Evolutionary conservation across 352 stramenopile species (phyloP).

Genomic region (Elongisporangium anandrum): DNA sequence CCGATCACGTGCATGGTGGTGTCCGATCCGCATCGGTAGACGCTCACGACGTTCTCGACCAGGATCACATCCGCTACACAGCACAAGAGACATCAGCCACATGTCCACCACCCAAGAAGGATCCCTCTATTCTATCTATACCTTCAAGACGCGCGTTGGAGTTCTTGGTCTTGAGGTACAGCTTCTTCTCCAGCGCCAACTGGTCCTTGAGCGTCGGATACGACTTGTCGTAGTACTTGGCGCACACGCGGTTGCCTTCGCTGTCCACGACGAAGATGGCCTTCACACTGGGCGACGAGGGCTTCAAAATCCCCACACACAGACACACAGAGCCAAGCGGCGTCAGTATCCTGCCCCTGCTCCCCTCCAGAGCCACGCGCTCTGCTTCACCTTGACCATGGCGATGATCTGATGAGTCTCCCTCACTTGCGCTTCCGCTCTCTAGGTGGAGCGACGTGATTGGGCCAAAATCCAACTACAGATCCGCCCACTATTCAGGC

Average conservation of each 20-base stretch:
- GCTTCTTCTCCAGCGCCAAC: conserved; percentile 85
- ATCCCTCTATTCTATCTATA: too few relatives aligned
- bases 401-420: conserved; percentile 5
- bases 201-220: conserved; percentile 86
- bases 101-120: too few relatives aligned
- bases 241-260: conserved; percentile 86
- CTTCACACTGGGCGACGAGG: conserved; percentile 74
- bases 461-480: conserved; percentile 30
- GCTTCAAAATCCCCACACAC: conserved; percentile 22
- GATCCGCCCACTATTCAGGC: background rate
- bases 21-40: conserved; percentile 86
- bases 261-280: conserved; percentile 87
- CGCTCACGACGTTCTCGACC: conserved; percentile 88
- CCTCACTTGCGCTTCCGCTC: conserved; percentile 4
- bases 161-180: conserved; percentile 90
- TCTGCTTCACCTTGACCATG: conserved; percentile 60
- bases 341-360: background rate
- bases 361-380: conserved; percentile 1
- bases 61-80: conserved; percentile 81
- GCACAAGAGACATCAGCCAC: conserved; percentile 5
- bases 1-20: conserved; percentile 88
- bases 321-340: background rate
- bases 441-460: conserved; percentile 51
- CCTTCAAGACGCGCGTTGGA: conserved; percentile 81
- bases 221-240: conserved; percentile 92